Percentiles rank a stretch among this genome's conserved stretches.
Evolutionary conservation across 2,329 filamentous ascomycete species (phyloP).

Genomic region (Leptographium procerum): DNA sequence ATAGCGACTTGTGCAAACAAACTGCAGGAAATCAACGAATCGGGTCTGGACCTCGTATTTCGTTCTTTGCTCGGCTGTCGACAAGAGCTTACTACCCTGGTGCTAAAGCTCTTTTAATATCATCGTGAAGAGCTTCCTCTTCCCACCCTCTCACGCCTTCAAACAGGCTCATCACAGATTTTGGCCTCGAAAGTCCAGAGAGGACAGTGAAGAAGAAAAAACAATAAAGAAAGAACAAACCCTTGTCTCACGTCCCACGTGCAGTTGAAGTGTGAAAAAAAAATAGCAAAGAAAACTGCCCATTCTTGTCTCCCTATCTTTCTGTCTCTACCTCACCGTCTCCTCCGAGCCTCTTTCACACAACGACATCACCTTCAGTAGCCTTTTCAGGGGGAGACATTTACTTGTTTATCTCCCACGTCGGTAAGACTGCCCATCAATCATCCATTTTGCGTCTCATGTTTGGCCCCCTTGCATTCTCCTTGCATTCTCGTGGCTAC

Average conservation of each 20-base stretch:
- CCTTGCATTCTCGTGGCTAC: too few relatives aligned
- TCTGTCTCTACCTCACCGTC: background rate
- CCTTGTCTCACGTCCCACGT: background rate
- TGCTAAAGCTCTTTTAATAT: background rate
- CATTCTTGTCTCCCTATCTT: background rate
- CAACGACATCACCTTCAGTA: background rate
- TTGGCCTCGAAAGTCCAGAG: background rate
- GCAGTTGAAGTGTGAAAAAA: background rate
- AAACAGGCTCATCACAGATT: background rate
- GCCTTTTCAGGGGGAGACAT: conserved; percentile 70
- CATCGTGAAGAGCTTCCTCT: background rate
- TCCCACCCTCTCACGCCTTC: background rate
- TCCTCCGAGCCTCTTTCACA: background rate
- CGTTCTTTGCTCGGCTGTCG: background rate
- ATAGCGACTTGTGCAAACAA: background rate
- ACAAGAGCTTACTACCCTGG: background rate
- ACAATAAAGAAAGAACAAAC: background rate
- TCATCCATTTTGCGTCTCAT: too few relatives aligned
- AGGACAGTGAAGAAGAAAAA: background rate
- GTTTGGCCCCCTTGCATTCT: too few relatives aligned
- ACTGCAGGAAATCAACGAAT: background rate
- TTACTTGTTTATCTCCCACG: conserved; percentile 92
- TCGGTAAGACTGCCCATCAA: conserved; percentile 40
- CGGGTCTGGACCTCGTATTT: conserved; percentile 1
- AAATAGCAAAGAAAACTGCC: background rate